A percentile compares a stretch with the other conserved stretches of the same genome.
These are phyloP conservation scores for Coelastrella sp. DNA, from an alignment of 139 green algal species.

Conservation along the genomic window DNA sequence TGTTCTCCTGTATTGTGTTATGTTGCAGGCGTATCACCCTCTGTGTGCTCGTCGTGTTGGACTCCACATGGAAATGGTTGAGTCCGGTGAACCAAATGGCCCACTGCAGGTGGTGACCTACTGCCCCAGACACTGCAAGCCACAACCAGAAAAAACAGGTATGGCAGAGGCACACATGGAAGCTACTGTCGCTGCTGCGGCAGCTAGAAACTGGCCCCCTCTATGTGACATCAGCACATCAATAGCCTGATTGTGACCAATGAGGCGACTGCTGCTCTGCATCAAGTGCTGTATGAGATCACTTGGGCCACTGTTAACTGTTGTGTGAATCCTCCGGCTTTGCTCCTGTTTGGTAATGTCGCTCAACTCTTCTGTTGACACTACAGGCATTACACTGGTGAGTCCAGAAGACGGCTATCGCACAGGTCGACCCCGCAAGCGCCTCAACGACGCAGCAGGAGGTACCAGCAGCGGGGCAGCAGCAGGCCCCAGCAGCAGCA, in stretches of 20 bases:
- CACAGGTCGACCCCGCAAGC: conserved; percentile 26
- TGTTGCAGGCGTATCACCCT: conserved; percentile 79
- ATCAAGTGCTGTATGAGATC: no score
- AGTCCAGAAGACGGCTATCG: not conserved
- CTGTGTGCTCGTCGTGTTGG: conserved; percentile 88
- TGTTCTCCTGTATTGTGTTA: no score
- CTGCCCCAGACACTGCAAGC: conserved; percentile 82
- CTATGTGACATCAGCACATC: no score
- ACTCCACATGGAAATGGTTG: conserved; percentile 87
- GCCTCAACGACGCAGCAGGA: conserved; percentile 49
- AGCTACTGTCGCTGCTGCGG: no score
- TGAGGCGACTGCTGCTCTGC: no score
- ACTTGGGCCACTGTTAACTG: no score
- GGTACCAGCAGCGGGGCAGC: conserved; percentile 13
- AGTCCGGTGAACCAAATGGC: conserved; percentile 51
- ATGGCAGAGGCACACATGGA: no score
- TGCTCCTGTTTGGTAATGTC: not conserved
- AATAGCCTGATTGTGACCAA: no score
- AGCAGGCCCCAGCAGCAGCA: conserved; percentile 23
- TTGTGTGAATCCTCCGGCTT: no score
- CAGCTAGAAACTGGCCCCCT: no score
- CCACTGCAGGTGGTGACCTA: conserved; percentile 72
- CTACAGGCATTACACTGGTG: conserved; percentile 39
- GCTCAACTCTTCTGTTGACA: not conserved
- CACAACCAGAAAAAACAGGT: conserved; percentile 68